These are phyloP conservation scores for Diaporthe humulicola DNA, from an alignment of 2,329 filamentous ascomycete genomes.

Conservation along the genomic window DNA sequence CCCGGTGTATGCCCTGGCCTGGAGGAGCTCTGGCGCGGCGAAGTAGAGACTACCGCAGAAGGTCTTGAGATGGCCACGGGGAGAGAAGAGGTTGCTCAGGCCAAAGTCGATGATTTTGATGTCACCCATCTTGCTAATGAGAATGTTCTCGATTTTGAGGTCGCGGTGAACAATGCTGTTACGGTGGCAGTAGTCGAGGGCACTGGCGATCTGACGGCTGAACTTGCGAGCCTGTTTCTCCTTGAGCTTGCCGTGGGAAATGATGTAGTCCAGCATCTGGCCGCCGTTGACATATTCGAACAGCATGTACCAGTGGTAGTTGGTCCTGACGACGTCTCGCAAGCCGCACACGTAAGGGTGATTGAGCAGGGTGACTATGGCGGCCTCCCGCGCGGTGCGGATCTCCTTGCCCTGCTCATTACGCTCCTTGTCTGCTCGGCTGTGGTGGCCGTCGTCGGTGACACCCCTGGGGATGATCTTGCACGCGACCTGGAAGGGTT, in stretches of 20 bases:
- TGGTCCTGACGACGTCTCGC: constrained; percentile 93
- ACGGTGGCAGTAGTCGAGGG: constrained; percentile 95
- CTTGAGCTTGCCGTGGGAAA: constrained; percentile 96
- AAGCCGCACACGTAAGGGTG: constrained; percentile 97
- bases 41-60: constrained; percentile 99
- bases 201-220: constrained; percentile 95
- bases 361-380: constrained; percentile 93
- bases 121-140: constrained; percentile 98
- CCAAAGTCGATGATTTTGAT: constrained; percentile 99
- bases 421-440: constrained; percentile 81
- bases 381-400: constrained; percentile 92
- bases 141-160: constrained; percentile 98
- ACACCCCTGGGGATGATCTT: constrained; percentile 96
- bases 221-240: constrained; percentile 99
- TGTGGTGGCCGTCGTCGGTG: constrained; percentile 84
- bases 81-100: constrained; percentile 94
- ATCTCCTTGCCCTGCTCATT: constrained; percentile 98
- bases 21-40: constrained; percentile 92
- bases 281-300: constrained; percentile 99
- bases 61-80: constrained; percentile 87
- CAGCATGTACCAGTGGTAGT: constrained; percentile 99
- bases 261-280: constrained; percentile 99
- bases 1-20: constrained; percentile 93
- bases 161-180: constrained; percentile 99
- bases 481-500: constrained; percentile 80